Base-by-base conservation (phyloP, 768 basidiomycete genomes). In the Boletus barrowsii region DNA sequence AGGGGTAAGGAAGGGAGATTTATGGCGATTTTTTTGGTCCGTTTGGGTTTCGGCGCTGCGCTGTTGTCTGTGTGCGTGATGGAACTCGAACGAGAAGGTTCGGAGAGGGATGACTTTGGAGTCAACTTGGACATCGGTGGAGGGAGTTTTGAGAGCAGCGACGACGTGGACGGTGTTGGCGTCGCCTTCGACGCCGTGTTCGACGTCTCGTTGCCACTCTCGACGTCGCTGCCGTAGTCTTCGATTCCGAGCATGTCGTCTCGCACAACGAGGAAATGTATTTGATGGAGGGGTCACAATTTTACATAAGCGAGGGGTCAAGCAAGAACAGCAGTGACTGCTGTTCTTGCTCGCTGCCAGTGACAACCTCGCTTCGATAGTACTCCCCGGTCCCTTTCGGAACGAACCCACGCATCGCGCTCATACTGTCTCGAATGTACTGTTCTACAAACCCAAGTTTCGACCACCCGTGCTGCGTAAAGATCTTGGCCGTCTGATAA, bases 201-300 rank as follows among this genome's bases (percentile, higher is more conserved):
- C 8, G 52, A 64, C 33, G 52, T 54, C 53, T 81, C 80, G 54
- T 74, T 72, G 53, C 82, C 84, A 63, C 75, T 79, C 59, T 87
- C 83, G 62, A 70, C 79, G 72, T 78, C 87, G 71, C 88, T 91
- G 58, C 87, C 87, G 62, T 91, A 90, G 75, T 77, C 82, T 62
- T 87, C 88, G 54, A 91, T 76, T 30, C 22, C 22, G 22, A 22
- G 22, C 22, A 22, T 22, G 22, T 22, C 22, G 22, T n/a, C n/a
- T n/a, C n/a, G n/a, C n/a, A n/a, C n/a, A n/a, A n/a, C n/a, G n/a
- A n/a, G n/a, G n/a, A n/a, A n/a, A n/a, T n/a, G n/a, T n/a, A 29
- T 50, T 42, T 32, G 1, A 4, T 10, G 6, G 42, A 30, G 55
- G 50, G 58, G 49, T 58, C 35, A 43, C 14, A 22, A 9, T 17